A percentile compares a stretch with the other conserved stretches of the same genome.
Conservation (phyloP, 441 rosid species). For the Corymbia citriodora region DNA sequence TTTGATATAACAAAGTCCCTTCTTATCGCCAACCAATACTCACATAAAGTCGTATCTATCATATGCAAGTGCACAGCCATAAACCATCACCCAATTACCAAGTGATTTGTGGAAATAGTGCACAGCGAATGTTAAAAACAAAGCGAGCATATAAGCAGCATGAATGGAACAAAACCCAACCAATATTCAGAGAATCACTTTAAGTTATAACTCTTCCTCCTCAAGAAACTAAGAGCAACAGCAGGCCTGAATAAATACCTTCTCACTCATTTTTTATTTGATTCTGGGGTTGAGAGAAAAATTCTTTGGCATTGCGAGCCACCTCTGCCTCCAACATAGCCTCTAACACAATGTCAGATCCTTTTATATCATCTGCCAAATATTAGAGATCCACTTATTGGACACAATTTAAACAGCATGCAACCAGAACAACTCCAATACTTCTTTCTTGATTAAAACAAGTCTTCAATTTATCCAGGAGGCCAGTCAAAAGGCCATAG, state of each 20-base stretch:
- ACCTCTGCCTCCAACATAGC: slow-evolving; percentile 81
- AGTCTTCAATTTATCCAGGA: background rate
- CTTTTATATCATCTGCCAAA: background rate
- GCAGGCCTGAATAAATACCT: background rate
- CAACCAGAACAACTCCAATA: background rate
- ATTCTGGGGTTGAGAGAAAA: slow-evolving; percentile 58
- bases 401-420: background rate
- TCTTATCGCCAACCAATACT: background rate
- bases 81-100: background rate
- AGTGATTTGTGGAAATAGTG: background rate
- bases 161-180: background rate
- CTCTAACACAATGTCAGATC: slow-evolving; percentile 67
- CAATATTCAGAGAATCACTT: background rate
- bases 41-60: background rate
- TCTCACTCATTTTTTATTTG: slow-evolving; percentile 4
- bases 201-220: background rate
- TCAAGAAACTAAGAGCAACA: background rate
- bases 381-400: background rate
- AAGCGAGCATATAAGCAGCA: background rate
- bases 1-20: background rate
- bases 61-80: background rate
- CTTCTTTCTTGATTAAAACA: background rate
- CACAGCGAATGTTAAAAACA: background rate
- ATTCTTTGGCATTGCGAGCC: slow-evolving; percentile 59
- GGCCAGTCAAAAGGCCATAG: background rate